Percentiles rank a stretch among this genome's conserved stretches.
phyloP scores from a whole-genome alignment of 139 green algal species.

The Axilococcus clingmanii region DNA sequence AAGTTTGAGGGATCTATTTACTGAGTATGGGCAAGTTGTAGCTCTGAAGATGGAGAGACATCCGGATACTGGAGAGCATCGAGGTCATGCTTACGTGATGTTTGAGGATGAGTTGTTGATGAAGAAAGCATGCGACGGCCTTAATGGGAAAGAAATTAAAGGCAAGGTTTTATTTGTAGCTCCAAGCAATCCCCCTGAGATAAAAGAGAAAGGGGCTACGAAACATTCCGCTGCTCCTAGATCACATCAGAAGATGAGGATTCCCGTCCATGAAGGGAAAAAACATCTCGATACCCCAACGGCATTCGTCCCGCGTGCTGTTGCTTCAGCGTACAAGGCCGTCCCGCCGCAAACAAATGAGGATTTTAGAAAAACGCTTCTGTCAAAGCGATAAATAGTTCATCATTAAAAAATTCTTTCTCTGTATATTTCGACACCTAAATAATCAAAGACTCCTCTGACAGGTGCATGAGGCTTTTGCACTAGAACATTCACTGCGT shows the following conservation, averaged over 20 bases:
- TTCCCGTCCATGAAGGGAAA: background rate
- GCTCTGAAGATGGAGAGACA: conserved; percentile 41
- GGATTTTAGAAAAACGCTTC: conserved; percentile 65
- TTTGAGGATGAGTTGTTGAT: conserved; percentile 46
- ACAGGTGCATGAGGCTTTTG: conserved; percentile 53
- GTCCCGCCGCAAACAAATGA: conserved; percentile 46
- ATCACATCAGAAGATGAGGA: background rate
- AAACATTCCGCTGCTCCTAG: background rate
- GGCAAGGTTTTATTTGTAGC: conserved; percentile 47
- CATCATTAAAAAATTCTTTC: background rate
- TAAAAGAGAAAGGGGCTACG: background rate
- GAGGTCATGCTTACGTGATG: conserved; percentile 77
- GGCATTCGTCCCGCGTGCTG: conserved; percentile 2
- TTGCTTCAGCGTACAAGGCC: background rate
- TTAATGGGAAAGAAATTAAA: conserved; percentile 34
- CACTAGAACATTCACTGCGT: conserved; percentile 25
- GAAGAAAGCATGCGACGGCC: conserved; percentile 23
- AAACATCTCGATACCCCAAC: background rate
- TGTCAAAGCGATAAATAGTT: conserved; percentile 8
- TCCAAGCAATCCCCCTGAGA: conserved; percentile 45
- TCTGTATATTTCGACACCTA: conserved; percentile 31
- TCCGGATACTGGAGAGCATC: conserved; percentile 14
- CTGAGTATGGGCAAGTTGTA: conserved; percentile 25
- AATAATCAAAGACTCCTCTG: conserved; percentile 35
- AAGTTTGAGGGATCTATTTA: conserved; percentile 44